Percentiles rank a stretch among this genome's conserved stretches.
phyloP scores from a whole-genome alignment of 129 eudicot genomes.

The Chrysanthemum seticuspe region DNA sequence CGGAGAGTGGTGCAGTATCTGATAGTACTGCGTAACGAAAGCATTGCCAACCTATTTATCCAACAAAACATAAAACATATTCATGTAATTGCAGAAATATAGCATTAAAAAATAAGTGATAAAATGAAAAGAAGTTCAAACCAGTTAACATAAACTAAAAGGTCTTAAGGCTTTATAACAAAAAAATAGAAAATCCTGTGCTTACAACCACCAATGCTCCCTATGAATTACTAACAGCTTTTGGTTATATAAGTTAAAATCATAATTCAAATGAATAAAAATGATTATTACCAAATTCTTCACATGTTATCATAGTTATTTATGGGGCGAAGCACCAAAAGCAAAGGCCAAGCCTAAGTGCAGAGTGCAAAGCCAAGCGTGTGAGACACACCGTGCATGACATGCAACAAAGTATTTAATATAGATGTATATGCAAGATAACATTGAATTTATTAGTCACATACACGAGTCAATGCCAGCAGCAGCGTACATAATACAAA shows the following conservation, averaged over 20 bases:
- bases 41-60: conserved; percentile 73
- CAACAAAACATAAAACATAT: background rate
- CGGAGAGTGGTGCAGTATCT: conserved; percentile 81
- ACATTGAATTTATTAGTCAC: too few relatives aligned
- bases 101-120: background rate
- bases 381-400: too few relatives aligned
- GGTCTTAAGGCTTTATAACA: background rate
- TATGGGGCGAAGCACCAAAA: too few relatives aligned
- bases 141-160: background rate
- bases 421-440: too few relatives aligned
- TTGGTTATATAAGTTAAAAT: background rate
- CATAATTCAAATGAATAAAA: background rate
- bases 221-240: background rate
- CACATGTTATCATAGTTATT: background rate
- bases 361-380: too few relatives aligned
- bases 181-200: background rate
- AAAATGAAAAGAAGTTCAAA: background rate
- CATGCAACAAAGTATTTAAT: too few relatives aligned
- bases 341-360: too few relatives aligned
- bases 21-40: conserved; percentile 81
- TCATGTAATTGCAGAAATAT: background rate
- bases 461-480: too few relatives aligned
- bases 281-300: background rate
- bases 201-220: background rate
- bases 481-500: too few relatives aligned